Base-by-base conservation (phyloP, 78 protist species). In the Capsaspora owczarzaki region DNA sequence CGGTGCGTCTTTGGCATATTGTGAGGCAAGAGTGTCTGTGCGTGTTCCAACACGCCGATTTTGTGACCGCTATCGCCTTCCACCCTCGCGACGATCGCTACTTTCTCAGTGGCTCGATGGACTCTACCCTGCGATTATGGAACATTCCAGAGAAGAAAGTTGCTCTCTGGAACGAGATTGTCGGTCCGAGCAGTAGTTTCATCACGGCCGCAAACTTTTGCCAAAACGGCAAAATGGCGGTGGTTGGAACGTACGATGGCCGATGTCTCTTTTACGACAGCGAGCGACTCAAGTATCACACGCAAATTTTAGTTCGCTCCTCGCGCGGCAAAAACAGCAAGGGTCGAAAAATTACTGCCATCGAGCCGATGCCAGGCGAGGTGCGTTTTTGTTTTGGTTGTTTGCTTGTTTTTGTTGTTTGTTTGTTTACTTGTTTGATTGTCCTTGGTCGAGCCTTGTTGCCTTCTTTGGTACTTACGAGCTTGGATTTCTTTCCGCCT, bases 11-110 rank as follows among this genome's bases (percentile, higher is more conserved):
- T 35, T 88, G 87, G 87, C 89, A 88, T 25, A 20, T 81, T 5
- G 29, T 51, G 2, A 72, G 78, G 27, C 2, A 6, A 6, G 81
- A 79, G 43, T 77, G 82, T 51, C 31, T 88, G 49, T 41, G 74
- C 35, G 1, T 6, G 16, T 85, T 86, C 74, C 87, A 68, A 31
- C 92, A 89, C 63, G 44, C 80, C 19, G 91, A 88, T 47, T 82
- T 88, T 63, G 91, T 88, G 35, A 80, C 91, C 29, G 74, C 86
- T 5, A 82, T 88, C 6, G 79, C 78, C 44, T 88, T 88, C 37
- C 91, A 88, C 44, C 91, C 91, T 5, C 51, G 22, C 40, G 82
- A 84, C 46, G 90, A 87, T 22, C 44, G 70, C 3, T 71, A 79
- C 63, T 87, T 87, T 44, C 19, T 87, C 47, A 63, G 80, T 22